phyloP scores from a whole-genome alignment of 805 yeast species.

The Wickerhamiella nectarea region DNA sequence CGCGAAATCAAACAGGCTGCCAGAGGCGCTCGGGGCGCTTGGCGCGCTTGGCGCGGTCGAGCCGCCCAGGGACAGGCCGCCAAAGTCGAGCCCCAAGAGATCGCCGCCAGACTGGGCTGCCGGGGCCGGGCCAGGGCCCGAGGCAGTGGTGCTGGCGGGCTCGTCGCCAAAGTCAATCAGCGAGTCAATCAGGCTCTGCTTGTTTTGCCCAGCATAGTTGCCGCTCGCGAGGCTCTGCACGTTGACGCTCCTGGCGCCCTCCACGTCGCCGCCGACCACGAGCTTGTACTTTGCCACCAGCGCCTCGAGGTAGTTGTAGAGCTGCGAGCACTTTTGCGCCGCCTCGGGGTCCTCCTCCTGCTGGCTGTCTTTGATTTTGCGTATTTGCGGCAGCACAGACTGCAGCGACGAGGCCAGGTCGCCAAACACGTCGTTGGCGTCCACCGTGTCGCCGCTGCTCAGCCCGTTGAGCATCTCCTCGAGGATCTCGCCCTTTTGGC shows the following conservation, averaged over 20 bases:
- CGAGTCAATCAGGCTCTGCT: slow-evolving; percentile 32
- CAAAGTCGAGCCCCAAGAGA: slow-evolving; percentile 51
- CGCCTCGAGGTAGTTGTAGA: slow-evolving; percentile 65
- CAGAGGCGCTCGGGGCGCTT: background rate
- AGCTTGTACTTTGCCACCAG: slow-evolving; percentile 53
- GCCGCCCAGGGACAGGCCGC: slow-evolving; percentile 32
- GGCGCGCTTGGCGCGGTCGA: slow-evolving; percentile 32
- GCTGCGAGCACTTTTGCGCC: slow-evolving; percentile 46
- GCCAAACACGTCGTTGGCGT: slow-evolving; percentile 53
- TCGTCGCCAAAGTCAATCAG: slow-evolving; percentile 68
- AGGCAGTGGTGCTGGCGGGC: no score
- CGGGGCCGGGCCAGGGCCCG: slow-evolving; percentile 16
- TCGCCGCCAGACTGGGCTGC: slow-evolving; percentile 32
- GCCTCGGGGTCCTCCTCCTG: slow-evolving; percentile 40
- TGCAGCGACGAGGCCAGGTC: slow-evolving; percentile 71
- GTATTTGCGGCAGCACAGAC: slow-evolving; percentile 74
- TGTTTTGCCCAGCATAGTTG: slow-evolving; percentile 23
- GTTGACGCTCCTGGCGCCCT: slow-evolving; percentile 37
- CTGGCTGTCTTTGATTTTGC: slow-evolving; percentile 58
- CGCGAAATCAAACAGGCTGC: background rate
- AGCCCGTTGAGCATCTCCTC: slow-evolving; percentile 61
- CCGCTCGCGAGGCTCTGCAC: slow-evolving; percentile 27
- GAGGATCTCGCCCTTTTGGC: slow-evolving; percentile 72
- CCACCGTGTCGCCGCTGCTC: slow-evolving; percentile 25
- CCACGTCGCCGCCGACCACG: slow-evolving; percentile 49